Evolutionary conservation across 352 stramenopile genomes (phyloP), one percentile per base, ranked within the genome.

Genomic region (Phytophthora idaei): DNA sequence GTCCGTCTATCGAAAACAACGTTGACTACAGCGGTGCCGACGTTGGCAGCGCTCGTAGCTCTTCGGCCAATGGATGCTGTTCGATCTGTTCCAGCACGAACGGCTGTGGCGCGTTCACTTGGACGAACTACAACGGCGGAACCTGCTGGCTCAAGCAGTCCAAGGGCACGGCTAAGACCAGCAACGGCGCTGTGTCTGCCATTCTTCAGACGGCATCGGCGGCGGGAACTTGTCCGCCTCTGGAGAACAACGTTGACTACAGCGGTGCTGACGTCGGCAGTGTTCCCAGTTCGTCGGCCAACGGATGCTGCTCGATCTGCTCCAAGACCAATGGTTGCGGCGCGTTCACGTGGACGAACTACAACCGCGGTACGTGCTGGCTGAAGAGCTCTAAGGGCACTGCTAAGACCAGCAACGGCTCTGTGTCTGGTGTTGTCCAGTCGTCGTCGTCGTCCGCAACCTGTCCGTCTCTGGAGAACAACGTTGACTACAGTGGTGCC

Each of bases 111-210:
- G 56, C 56, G 14, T 63, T 63, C 21, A 63, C 56, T 5, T 63
- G 56, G 56, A 63, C 56, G 4, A 63, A 46, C 21, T 63, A 55
- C 45, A 55, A 63, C 8, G 56, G 56, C 32, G 56, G 56, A 5
- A 63, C 56, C 1, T 63, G 56, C 7, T 63, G 56, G 56, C 14
- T 63, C 1, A 63, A 63, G 44, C 29, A 39, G 25, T 63, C 56
- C 32, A 53, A 63, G 45, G 45, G 42, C 6, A 55, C 31, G 0
- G 6, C 31, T 8, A 53, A 39, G 44, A 21, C 41, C 3, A 66
- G 27, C 12, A 59, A 14, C 42, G 49, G 58, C 12, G 32, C 57
- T 4, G 46, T 64, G 34, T 59, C 52, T 39, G 52, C 36, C n/a
- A 10, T 29, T 39, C 52, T 59, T 1, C 52, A 59, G 37, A 27